Percentiles rank a stretch among this genome's conserved stretches.
phyloP scores from a whole-genome alignment of 805 yeast genomes.

The Metschnikowia lachancei region DNA sequence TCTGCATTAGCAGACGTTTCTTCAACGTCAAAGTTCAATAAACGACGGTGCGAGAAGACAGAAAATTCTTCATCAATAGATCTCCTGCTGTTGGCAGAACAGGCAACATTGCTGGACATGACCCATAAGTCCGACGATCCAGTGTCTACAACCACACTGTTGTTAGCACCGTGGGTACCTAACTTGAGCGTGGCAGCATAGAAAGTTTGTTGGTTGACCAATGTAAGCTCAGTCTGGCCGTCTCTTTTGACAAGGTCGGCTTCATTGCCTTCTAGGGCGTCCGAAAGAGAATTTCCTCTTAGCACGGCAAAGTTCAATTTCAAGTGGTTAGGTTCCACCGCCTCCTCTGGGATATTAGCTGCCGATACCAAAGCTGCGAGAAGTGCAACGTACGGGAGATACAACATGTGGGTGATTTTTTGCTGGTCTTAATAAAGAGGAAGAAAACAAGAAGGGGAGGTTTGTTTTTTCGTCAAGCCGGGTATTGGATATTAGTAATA shows the following conservation, averaged over 20 bases:
- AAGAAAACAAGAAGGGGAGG: background rate
- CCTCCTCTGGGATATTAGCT: constrained; percentile 1
- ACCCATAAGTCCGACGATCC: constrained; percentile 46
- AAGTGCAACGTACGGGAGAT: constrained; percentile 1
- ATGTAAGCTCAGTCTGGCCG: constrained; percentile 8
- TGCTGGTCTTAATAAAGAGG: background rate
- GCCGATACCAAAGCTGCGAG: constrained; percentile 8
- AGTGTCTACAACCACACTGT: constrained; percentile 38
- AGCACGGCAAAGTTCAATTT: constrained; percentile 14
- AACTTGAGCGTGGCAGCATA: constrained; percentile 13
- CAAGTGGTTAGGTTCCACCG: background rate
- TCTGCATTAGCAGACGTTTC: background rate
- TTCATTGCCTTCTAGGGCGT: constrained; percentile 1
- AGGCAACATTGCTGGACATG: constrained; percentile 22
- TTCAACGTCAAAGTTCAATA: constrained; percentile 1
- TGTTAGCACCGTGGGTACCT: constrained; percentile 16
- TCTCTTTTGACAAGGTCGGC: constrained; percentile 7
- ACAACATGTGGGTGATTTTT: background rate
- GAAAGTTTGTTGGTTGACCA: constrained; percentile 10
- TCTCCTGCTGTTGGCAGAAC: background rate
- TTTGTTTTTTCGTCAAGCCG: too few species aligned
- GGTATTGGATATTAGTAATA: too few species aligned
- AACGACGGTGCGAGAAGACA: constrained; percentile 4
- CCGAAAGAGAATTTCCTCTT: constrained; percentile 7
- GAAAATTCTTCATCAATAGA: background rate